Conservation (phyloP, 331 rosid genomes). For the Quercus lobata region DNA sequence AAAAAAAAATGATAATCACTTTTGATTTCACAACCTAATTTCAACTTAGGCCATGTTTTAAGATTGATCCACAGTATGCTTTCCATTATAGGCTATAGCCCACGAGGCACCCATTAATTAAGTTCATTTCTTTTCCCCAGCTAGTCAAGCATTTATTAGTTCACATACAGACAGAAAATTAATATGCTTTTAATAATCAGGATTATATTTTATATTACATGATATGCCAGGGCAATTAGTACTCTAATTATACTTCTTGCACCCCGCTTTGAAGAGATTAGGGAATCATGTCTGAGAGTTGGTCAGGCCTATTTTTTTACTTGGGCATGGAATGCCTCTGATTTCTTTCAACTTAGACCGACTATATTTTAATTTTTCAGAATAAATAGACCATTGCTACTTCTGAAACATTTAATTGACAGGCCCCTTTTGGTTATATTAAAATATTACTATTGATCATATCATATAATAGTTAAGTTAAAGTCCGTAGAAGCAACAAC, state of each 20-base stretch:
- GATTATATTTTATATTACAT: background rate
- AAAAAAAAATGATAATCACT: too few species aligned
- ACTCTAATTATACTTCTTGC: background rate
- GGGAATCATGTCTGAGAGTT: constrained; percentile 4
- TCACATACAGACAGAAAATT: background rate
- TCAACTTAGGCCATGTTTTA: too few species aligned
- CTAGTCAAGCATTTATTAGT: background rate
- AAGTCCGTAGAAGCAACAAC: background rate
- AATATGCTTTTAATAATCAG: background rate
- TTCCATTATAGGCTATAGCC: background rate
- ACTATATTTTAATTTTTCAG: background rate
- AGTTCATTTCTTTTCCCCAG: background rate
- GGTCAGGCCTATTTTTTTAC: background rate
- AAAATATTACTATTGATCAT: background rate
- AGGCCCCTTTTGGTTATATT: background rate
- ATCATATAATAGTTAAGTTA: background rate
- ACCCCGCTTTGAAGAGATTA: constrained; percentile 4
- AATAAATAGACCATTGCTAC: background rate
- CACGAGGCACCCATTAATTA: background rate
- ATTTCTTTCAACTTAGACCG: background rate
- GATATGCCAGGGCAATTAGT: background rate
- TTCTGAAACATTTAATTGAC: background rate
- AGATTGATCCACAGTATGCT: too few species aligned
- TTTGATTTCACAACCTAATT: too few species aligned
- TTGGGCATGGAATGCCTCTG: background rate